Percentiles rank a stretch among this genome's conserved stretches.
These are phyloP conservation scores for Brassica juncea DNA, from an alignment of 345 rosid genomes.

Conservation along the genomic window DNA sequence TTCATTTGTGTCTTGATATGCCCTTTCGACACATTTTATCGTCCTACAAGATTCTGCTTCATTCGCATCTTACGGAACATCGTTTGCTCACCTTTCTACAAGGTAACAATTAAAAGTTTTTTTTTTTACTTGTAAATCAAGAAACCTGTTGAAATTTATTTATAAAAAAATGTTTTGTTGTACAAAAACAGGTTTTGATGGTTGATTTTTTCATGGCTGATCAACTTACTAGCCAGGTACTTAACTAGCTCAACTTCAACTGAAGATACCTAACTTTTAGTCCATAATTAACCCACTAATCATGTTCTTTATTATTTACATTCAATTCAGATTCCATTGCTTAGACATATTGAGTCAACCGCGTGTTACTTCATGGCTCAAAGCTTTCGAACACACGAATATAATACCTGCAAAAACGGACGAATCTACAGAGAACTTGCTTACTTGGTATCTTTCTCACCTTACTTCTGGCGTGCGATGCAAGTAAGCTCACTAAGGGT, in stretches of 20 bases:
- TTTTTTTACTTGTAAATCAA: conserved; percentile 15
- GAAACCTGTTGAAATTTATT: neutral
- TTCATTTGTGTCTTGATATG: conserved; percentile 63
- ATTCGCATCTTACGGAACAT: conserved; percentile 76
- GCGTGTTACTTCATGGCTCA: conserved; percentile 82
- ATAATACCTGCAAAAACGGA: conserved; percentile 68
- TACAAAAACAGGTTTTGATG: conserved; percentile 67
- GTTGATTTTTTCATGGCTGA: conserved; percentile 98
- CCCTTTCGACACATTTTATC: conserved; percentile 78
- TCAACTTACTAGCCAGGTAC: conserved; percentile 97
- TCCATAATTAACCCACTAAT: neutral
- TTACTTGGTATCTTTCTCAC: conserved; percentile 79
- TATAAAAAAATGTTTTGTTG: neutral
- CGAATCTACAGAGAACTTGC: conserved; percentile 67
- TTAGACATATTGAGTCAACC: conserved; percentile 83
- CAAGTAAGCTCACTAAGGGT: conserved; percentile 53
- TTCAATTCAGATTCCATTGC: conserved; percentile 62
- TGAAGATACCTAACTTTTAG: neutral
- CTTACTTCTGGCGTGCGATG: conserved; percentile 96
- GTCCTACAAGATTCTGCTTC: conserved; percentile 83
- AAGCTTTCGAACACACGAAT: conserved; percentile 65
- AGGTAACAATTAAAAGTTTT: conserved; percentile 42
- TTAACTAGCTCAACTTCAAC: neutral
- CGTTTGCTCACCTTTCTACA: conserved; percentile 79
- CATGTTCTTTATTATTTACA: neutral